Conservation (phyloP, 495 filamentous ascomycete species). For the Parathielavia appendiculata region DNA sequence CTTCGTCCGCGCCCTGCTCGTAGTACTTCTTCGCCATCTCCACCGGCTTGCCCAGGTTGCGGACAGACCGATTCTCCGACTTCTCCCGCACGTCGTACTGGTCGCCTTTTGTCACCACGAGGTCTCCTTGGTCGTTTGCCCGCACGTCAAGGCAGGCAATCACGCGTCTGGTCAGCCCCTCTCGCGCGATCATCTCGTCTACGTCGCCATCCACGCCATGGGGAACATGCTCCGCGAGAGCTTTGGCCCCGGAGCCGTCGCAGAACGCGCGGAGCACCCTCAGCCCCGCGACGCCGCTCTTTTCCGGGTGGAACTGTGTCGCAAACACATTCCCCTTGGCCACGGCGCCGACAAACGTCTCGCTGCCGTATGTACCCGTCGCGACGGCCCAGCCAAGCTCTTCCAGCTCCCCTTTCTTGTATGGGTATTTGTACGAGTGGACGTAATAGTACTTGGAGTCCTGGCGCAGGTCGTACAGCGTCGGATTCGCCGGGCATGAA, state of each 20-base stretch:
- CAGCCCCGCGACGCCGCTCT: conserved; percentile 85
- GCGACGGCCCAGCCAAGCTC: conserved; percentile 81
- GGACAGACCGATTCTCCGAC: conserved; percentile 64
- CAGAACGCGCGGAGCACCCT: conserved; percentile 80
- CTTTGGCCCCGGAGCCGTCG: conserved; percentile 53
- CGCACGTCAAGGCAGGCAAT: conserved; percentile 97
- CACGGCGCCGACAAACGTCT: conserved; percentile 88
- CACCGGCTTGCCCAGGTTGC: conserved; percentile 94
- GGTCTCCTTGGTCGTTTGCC: conserved; percentile 89
- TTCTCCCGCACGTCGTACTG: conserved; percentile 99
- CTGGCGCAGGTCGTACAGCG: conserved; percentile 68
- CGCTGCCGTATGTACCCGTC: conserved; percentile 77
- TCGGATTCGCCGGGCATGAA: conserved; percentile 41
- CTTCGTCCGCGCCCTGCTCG: conserved; percentile 91
- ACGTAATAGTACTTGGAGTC: conserved; percentile 97
- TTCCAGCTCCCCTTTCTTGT: conserved; percentile 65
- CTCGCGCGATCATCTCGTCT: conserved; percentile 23
- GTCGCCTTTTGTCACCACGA: conserved; percentile 97
- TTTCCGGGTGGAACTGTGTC: conserved; percentile 97
- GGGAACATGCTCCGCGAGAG: conserved; percentile 26
- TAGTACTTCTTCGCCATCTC: conserved; percentile 93
- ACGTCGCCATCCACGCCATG: background rate
- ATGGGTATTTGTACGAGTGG: conserved; percentile 84
- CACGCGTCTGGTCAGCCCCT: conserved; percentile 77
- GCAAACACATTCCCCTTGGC: conserved; percentile 79